Conservation (phyloP, 352 stramenopile species). For the Thalassiosira exigua region DNA sequence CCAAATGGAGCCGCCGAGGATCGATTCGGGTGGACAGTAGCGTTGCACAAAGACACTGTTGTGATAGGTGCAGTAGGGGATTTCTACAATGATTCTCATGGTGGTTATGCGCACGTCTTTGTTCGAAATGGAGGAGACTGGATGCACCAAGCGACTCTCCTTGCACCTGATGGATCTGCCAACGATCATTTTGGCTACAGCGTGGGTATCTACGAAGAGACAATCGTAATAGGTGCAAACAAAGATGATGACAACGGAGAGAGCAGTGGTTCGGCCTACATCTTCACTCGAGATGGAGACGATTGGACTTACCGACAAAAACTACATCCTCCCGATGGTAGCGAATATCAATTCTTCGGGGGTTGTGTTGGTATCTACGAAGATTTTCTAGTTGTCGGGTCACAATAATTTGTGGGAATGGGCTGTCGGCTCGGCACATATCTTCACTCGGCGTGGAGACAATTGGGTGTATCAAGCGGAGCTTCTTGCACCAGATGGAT, state of each 20-base stretch:
- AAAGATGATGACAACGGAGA: conserved; percentile 14
- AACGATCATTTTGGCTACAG: conserved; percentile 8
- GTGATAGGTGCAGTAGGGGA: conserved; percentile 2
- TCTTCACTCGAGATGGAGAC: not conserved
- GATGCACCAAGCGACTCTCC: conserved; percentile 9
- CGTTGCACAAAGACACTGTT: conserved; percentile 1
- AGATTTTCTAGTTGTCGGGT: too few relatives aligned
- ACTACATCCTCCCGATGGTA: not conserved
- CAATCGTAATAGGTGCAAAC: not conserved
- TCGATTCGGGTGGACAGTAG: conserved; percentile 8
- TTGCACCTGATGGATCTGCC: not conserved
- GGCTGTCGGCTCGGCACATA: conserved; percentile 9
- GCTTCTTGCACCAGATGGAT: conserved; percentile 1
- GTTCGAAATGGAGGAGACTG: not conserved
- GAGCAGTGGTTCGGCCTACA: conserved; percentile 5
- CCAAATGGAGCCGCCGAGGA: not conserved
- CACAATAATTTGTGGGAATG: too few relatives aligned
- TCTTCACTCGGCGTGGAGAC: not conserved
- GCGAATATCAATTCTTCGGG: too few relatives aligned
- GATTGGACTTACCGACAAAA: not conserved
- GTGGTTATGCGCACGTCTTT: conserved; percentile 16
- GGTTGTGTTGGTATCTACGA: too few relatives aligned
- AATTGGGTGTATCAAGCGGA: not conserved
- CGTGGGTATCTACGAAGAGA: conserved; percentile 9
- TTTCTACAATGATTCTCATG: not conserved